Conservation (phyloP, 75 land plant species). For the Chamaecyparis obtusa region DNA sequence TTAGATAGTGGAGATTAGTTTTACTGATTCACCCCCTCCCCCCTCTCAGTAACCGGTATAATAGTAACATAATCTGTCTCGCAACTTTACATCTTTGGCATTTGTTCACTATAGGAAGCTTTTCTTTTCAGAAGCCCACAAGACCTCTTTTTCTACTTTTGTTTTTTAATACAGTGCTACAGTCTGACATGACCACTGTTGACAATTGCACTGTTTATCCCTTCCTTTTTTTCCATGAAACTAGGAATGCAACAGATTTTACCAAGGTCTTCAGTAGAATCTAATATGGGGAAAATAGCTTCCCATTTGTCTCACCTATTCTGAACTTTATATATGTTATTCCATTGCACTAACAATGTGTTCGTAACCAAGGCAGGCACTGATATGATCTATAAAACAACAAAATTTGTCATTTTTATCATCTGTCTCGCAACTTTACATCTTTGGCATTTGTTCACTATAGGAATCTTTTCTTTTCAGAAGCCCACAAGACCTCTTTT, state of each 20-base stretch:
- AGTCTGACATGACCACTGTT: background rate
- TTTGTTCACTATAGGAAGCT: background rate
- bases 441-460: background rate
- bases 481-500: background rate
- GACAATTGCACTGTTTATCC: background rate
- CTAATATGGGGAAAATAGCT: background rate
- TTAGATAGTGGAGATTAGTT: too few species aligned
- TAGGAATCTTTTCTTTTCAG: background rate
- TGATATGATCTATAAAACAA: background rate
- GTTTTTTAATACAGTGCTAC: background rate
- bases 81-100: background rate
- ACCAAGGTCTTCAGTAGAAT: background rate
- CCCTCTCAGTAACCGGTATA: too few species aligned
- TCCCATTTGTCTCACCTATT: background rate
- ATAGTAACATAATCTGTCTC: too few species aligned
- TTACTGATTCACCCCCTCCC: too few species aligned
- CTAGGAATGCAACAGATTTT: background rate
- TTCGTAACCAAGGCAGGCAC: background rate
- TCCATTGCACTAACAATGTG: background rate
- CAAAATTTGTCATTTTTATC: background rate
- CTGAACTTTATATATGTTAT: background rate
- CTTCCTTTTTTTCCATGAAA: background rate
- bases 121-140: background rate
- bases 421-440: background rate
- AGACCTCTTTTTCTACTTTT: background rate